Conservation (phyloP, 2,329 filamentous ascomycete genomes). For the Xylariaceae sp. region DNA sequence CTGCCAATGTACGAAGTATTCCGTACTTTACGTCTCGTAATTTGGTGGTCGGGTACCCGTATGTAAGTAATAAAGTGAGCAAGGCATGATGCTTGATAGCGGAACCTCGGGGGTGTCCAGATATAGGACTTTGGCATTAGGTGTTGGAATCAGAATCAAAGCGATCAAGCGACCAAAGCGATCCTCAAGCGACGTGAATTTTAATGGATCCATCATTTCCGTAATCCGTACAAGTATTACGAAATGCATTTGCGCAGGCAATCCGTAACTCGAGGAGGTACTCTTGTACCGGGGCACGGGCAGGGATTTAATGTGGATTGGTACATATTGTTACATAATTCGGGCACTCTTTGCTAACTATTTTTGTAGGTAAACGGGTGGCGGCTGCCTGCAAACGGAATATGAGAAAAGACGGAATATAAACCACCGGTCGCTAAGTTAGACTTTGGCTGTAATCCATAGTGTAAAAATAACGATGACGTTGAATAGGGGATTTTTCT, state of each 20-base stretch:
- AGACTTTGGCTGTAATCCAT: neutral
- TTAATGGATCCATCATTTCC: conserved; percentile 1
- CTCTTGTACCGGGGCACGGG: no score
- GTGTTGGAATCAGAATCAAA: neutral
- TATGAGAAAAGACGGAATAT: neutral
- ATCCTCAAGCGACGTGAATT: neutral
- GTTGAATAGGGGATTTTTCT: conserved; percentile 10
- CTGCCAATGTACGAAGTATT: neutral
- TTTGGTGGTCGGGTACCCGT: conserved; percentile 3
- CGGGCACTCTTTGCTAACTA: neutral
- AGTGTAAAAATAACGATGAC: conserved; percentile 8
- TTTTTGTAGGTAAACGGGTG: neutral
- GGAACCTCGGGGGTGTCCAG: conserved; percentile 11
- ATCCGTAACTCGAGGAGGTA: no score
- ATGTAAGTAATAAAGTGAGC: conserved; percentile 10
- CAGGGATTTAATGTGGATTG: no score
- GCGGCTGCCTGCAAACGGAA: neutral
- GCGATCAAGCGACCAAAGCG: neutral
- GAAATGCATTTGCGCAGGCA: neutral
- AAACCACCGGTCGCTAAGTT: neutral
- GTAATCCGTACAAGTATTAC: neutral
- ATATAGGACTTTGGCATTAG: neutral
- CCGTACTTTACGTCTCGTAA: neutral
- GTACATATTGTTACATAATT: no score
- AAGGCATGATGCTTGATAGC: conserved; percentile 14